Conservation (phyloP, 2,329 filamentous ascomycete species). For the Aspergillus ibericus region DNA sequence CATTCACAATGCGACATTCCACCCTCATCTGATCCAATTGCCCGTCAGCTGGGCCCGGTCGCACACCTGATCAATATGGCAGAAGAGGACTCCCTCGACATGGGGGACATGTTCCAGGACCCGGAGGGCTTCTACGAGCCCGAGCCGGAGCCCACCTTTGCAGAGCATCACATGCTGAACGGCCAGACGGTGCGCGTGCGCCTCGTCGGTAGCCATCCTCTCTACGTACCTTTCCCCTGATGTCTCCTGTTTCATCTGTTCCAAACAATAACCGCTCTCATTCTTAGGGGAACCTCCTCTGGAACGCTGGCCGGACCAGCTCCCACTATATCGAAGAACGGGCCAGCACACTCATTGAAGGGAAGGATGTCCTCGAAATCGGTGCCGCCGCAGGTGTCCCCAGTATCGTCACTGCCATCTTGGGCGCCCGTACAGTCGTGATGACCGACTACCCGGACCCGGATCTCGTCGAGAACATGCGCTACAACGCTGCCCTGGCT, state of each 20-base stretch:
- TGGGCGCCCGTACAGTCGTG: slow-evolving; percentile 68
- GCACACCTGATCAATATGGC: slow-evolving; percentile 21
- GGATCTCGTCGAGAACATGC: slow-evolving; percentile 78
- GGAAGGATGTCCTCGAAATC: slow-evolving; percentile 77
- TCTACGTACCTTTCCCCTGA: slow-evolving; percentile 62
- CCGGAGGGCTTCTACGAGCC: slow-evolving; percentile 78
- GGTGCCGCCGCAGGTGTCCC: slow-evolving; percentile 86
- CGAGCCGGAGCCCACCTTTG: slow-evolving; percentile 71
- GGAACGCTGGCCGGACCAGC: slow-evolving; percentile 82
- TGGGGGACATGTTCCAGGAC: slow-evolving; percentile 69
- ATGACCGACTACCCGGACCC: slow-evolving; percentile 87
- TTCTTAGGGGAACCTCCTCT: slow-evolving; percentile 73
- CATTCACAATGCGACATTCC: not conserved
- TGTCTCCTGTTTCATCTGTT: not conserved
- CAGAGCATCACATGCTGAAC: slow-evolving; percentile 67
- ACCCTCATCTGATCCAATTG: slow-evolving; percentile 8
- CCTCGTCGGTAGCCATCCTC: slow-evolving; percentile 81
- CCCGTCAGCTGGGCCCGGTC: not conserved
- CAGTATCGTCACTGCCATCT: slow-evolving; percentile 71
- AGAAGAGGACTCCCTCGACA: slow-evolving; percentile 36
- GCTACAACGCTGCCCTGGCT: slow-evolving; percentile 67
- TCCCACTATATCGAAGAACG: slow-evolving; percentile 74
- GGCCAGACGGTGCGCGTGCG: slow-evolving; percentile 68
- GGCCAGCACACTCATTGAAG: slow-evolving; percentile 59
- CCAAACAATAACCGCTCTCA: slow-evolving; percentile 2